phyloP scores from a whole-genome alignment of 768 basidiomycete species.

The Pleurotus tuoliensis region DNA sequence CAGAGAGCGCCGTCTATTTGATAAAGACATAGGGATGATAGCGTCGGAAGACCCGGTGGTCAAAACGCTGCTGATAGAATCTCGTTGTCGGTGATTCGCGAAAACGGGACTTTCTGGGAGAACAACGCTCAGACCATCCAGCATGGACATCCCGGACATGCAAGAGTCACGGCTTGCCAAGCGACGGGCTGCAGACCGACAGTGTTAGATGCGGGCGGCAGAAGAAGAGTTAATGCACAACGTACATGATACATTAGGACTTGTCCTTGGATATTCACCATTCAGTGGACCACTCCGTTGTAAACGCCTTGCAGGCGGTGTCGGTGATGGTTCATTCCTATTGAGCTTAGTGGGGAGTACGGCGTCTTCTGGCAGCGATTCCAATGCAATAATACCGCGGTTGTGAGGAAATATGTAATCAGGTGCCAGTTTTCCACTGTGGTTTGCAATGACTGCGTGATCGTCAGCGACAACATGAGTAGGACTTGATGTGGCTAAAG shows the following conservation, averaged over 20 bases:
- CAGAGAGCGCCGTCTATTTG: conserved; percentile 3
- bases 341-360: conserved; percentile 1
- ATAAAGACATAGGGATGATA: conserved; percentile 39
- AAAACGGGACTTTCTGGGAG: conserved; percentile 4
- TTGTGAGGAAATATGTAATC: conserved; percentile 1
- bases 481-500: conserved; percentile 18
- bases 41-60: conserved; percentile 58
- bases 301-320: not conserved
- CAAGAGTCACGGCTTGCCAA: conserved; percentile 14
- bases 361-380: conserved; percentile 15
- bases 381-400: conserved; percentile 5
- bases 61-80: conserved; percentile 54
- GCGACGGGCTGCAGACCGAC: not conserved
- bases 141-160: conserved; percentile 11
- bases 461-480: conserved; percentile 35
- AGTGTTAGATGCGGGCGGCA: conserved; percentile 18
- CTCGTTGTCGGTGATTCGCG: conserved; percentile 31
- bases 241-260: not conserved
- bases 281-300: not conserved
- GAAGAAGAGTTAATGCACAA: not conserved
- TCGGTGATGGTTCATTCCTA: not conserved
- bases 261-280: not conserved
- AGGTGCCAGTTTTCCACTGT: conserved; percentile 20
- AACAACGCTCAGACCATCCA: conserved; percentile 2
- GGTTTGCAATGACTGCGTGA: conserved; percentile 35